phyloP scores from a whole-genome alignment of 108 stramenopile species.

The Epithemia pelagica region DNA sequence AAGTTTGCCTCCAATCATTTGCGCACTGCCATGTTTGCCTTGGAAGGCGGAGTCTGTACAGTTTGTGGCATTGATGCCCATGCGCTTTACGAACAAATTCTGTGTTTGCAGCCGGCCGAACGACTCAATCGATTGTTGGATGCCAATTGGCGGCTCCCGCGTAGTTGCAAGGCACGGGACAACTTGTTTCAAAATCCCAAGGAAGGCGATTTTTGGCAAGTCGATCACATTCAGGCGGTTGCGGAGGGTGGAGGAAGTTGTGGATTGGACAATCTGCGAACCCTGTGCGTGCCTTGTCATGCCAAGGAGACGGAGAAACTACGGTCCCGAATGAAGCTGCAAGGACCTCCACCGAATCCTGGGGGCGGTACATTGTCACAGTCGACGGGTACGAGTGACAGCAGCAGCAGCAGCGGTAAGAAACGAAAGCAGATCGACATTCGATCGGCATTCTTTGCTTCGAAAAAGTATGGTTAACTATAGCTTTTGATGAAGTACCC shows the following conservation, averaged over 20 bases:
- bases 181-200: conserved; percentile 48
- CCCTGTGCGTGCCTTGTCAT: conserved; percentile 77
- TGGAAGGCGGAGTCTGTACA: conserved; percentile 45
- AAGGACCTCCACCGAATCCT: too few species aligned
- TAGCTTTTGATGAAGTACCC: too few species aligned
- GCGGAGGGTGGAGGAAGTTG: conserved; percentile 71
- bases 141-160: conserved; percentile 57
- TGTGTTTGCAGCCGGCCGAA: conserved; percentile 57
- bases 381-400: not conserved
- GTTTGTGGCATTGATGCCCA: conserved; percentile 28
- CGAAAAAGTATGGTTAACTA: too few species aligned
- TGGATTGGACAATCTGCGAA: conserved; percentile 65
- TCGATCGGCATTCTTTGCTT: not conserved
- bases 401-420: not conserved
- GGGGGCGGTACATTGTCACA: not conserved
- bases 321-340: not conserved
- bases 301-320: conserved; percentile 33
- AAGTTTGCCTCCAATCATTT: conserved; percentile 40
- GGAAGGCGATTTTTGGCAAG: conserved; percentile 82
- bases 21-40: conserved; percentile 43
- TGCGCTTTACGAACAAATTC: conserved; percentile 45
- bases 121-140: conserved; percentile 52
- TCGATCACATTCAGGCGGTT: conserved; percentile 74
- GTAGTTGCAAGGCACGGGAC: conserved; percentile 33
- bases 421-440: not conserved